Evolutionary conservation across 306 rosid species (phyloP), one percentile per base, ranked within the genome.

Genomic region (Canavalia ensiformis): DNA sequence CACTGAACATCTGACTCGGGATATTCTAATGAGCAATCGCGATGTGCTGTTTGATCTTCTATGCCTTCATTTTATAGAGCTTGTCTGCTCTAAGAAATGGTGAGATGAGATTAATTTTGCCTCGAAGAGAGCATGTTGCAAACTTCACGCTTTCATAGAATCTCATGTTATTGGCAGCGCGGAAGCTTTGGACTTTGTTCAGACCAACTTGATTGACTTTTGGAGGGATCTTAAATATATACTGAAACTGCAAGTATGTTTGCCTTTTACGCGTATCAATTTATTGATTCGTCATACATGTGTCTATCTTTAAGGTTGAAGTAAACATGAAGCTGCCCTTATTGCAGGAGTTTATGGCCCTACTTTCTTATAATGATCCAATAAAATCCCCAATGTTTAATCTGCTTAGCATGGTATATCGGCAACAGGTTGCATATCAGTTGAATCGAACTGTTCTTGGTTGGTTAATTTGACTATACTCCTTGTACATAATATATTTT

Each of bases 161-260:
- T 58, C 76, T 79, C 77, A 52, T 85, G 87, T 90, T 44, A 85
- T 84, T 94, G 90, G 88, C 98, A 94, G 98, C 97, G 78, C 97
- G 86, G 93, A 91, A 80, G 98, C 97, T 77, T 86, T 94, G 94
- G 97, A 90, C 74, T 94, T 92, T 88, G 91, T 97, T 81, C 96
- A 84, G 90, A 86, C 75, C 50, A 86, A 85, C 88, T 84, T 94
- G 84, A 81, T 91, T 68, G 90, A 94, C 52, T 94, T 94, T 55
- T 94, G 90, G 59, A 90, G 87, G 88, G 90, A 91, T 82, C 87
- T 71, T 29, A 86, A 86, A 60, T 90, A 84, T 10, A 81, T 83
- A 65, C 77, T 77, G 81, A 92, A 90, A 81, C 92, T 94, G 46
- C 86, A 91, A 74, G 98, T 87, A 86, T 58, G 92, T 82, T 52